Evolutionary conservation across 495 filamentous ascomycete species (phyloP), one percentile per base, ranked within the genome.

Genomic region (Ramalina peruviana): DNA sequence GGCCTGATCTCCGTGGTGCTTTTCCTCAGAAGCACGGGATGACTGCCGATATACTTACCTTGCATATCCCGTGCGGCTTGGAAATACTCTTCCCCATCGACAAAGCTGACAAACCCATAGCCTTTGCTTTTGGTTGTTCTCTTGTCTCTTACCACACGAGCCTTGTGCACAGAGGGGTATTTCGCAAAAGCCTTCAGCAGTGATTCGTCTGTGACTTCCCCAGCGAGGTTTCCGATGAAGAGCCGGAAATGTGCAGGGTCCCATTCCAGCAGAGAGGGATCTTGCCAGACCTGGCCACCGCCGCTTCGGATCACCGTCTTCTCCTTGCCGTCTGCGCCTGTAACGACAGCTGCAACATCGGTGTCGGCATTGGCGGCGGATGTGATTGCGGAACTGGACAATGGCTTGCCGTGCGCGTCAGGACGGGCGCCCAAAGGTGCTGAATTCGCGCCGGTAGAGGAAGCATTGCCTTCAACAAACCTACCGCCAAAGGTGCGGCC

Each of bases 21-120:
- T 59, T 88, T 81, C 64, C 83, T 80, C 52, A 97, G 71, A 40
- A 85, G 69, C 9, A 98, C 80, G 1, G 92, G 92, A 65, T 97
- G 92, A 59, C 87, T 94, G 37, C 93, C 92, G 63, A 98, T 97
- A 62, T 98, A 98, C 70, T 98, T 97, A 42, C 89, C 88, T 63
- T 96, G 82, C 93, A 98, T 98, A 67, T 97, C 93, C 67, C 88
- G 83, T 54, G 85, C 90, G 0, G 92, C 89, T 48, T 80, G 74
- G 72, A 97, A 97, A 65, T 89, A 96, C 59, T 96, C 88, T 58
- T 98, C 92, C 4, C 88, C 84, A 61, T 95, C 84, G 54, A 81
- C 84, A 67, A 98, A 98, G 63, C 86, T 90, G 49, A 97, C 87
- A 57, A 98, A 98, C 2, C 92, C 93, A 64, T 85, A 98, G 0